phyloP scores from a whole-genome alignment of 2,329 filamentous ascomycete species.

The Seiridium unicorne region DNA sequence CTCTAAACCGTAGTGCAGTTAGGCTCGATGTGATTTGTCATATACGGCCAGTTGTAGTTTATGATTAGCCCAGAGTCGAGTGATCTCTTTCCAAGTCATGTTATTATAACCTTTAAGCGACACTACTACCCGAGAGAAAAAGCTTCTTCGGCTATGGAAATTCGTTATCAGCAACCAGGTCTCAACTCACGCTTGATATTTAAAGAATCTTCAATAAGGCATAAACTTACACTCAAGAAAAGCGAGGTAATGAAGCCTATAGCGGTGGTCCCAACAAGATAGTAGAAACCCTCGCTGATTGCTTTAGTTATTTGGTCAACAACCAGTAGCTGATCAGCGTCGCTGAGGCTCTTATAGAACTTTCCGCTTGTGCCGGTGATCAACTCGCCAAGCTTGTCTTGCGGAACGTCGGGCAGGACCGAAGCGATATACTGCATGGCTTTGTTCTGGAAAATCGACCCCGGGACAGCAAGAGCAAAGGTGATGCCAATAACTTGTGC shows the following conservation, averaged over 20 bases:
- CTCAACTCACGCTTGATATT: not conserved
- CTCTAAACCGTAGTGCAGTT: not conserved
- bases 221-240: conserved; percentile 11
- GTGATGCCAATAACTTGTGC: conserved; percentile 12
- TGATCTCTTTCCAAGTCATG: not conserved
- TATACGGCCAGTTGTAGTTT: not conserved
- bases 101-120: not conserved
- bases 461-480: conserved; percentile 8
- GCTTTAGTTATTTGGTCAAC: conserved; percentile 10
- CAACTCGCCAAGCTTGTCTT: not conserved
- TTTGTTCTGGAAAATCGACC: conserved; percentile 12
- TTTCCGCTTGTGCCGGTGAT: conserved; percentile 9
- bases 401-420: conserved; percentile 1
- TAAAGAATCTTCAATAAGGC: not conserved
- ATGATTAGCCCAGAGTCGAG: not conserved
- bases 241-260: conserved; percentile 12
- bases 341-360: conserved; percentile 8
- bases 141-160: not conserved
- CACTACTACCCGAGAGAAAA: conserved; percentile 3
- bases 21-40: not conserved
- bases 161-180: not conserved
- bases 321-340: conserved; percentile 1
- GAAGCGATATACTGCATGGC: conserved; percentile 7
- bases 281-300: conserved; percentile 10
- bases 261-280: conserved; percentile 7